Conservation (phyloP, 768 basidiomycete species). For the Xerocomellus amylosporus region DNA sequence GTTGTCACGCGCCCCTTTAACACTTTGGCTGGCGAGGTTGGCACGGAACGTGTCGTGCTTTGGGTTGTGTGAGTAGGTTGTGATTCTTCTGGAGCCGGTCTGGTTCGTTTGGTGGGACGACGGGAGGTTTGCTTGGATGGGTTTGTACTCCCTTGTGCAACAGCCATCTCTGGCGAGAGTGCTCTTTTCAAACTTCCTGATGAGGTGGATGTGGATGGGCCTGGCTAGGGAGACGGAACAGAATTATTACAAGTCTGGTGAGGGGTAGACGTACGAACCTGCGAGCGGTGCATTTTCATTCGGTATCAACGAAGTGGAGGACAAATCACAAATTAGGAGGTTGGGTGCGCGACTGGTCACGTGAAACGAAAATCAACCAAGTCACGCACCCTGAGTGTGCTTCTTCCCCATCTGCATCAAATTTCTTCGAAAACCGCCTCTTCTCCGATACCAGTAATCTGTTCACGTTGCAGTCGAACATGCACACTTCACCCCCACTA, state of each 20-base stretch:
- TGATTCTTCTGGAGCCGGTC: slow-evolving; percentile 4
- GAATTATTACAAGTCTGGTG: neutral
- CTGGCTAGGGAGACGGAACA: neutral
- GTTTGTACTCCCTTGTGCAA: neutral
- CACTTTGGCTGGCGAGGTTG: slow-evolving; percentile 9
- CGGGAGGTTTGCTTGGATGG: slow-evolving; percentile 3
- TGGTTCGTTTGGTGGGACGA: slow-evolving; percentile 21
- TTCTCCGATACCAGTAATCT: too few species aligned
- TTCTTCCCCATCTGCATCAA: too few species aligned
- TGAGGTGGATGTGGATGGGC: slow-evolving; percentile 17
- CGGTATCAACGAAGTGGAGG: neutral
- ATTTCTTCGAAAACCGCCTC: too few species aligned
- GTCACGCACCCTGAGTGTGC: too few species aligned
- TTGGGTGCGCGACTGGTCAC: slow-evolving; percentile 17
- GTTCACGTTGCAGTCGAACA: neutral
- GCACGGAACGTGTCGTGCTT: neutral
- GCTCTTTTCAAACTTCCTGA: slow-evolving; percentile 21
- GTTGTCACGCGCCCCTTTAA: slow-evolving; percentile 3
- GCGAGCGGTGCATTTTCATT: slow-evolving; percentile 16
- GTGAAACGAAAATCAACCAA: slow-evolving; percentile 26
- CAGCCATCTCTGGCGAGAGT: slow-evolving; percentile 18
- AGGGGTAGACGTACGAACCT: slow-evolving; percentile 5
- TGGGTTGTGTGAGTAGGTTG: slow-evolving; percentile 13
- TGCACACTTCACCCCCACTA: neutral
- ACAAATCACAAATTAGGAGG: neutral